These are phyloP conservation scores for Endotrypanum monterogeii DNA, from an alignment of 208 protist species.

Conservation along the genomic window DNA sequence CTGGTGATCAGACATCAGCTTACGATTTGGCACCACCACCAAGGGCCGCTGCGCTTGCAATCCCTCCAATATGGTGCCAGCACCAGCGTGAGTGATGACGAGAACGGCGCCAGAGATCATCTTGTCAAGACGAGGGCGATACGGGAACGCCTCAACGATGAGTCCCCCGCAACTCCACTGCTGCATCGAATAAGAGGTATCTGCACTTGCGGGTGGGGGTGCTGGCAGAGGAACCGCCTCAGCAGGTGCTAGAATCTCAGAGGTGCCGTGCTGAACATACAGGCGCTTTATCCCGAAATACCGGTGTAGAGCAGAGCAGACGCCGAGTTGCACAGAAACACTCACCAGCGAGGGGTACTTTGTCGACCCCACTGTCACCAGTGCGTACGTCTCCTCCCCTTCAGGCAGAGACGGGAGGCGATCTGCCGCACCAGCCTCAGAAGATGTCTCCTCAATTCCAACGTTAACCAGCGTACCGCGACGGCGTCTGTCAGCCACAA, in stretches of 20 bases:
- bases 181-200: not conserved
- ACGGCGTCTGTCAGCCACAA: constrained; percentile 25
- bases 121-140: constrained; percentile 54
- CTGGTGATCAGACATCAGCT: constrained; percentile 92
- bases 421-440: not conserved
- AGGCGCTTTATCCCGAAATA: constrained; percentile 57
- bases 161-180: constrained; percentile 37
- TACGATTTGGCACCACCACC: constrained; percentile 87
- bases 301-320: constrained; percentile 39
- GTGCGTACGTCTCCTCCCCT: constrained; percentile 38
- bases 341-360: constrained; percentile 73
- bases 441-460: constrained; percentile 23
- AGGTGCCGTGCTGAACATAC: constrained; percentile 80
- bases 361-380: constrained; percentile 92
- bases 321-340: constrained; percentile 38
- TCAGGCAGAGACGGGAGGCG: not conserved
- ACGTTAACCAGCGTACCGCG: constrained; percentile 41
- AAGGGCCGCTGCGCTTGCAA: constrained; percentile 57
- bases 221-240: constrained; percentile 3
- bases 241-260: constrained; percentile 5
- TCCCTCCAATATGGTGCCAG: constrained; percentile 92
- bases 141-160: constrained; percentile 74
- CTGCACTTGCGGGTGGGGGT: not conserved
- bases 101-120: constrained; percentile 56
- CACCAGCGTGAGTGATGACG: constrained; percentile 89